phyloP scores from a whole-genome alignment of 1,284 basidiomycete genomes.

The Irpex lacteus region DNA sequence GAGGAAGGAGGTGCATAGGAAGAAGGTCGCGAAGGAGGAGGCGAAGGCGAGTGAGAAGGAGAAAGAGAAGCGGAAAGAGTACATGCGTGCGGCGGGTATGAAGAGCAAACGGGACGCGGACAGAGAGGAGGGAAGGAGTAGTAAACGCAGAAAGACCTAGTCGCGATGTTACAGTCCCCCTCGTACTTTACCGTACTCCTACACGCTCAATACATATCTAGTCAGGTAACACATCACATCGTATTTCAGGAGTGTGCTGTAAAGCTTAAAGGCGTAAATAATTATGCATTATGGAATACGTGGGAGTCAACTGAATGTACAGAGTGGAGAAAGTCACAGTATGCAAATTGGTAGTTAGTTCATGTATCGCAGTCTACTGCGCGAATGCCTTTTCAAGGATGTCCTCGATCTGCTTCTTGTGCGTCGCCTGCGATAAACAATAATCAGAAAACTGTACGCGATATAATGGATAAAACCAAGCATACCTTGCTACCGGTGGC shows the following conservation, averaged over 20 bases:
- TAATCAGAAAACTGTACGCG: constrained; percentile 1
- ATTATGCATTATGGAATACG: constrained; percentile 5
- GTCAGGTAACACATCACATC: no score
- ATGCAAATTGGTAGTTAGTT: neutral
- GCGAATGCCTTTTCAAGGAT: constrained; percentile 63
- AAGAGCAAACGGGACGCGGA: constrained; percentile 68
- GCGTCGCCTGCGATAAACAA: constrained; percentile 47
- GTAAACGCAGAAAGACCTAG: constrained; percentile 40
- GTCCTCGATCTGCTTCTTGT: constrained; percentile 83
- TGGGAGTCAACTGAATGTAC: neutral
- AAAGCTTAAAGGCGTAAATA: neutral
- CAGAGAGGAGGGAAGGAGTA: constrained; percentile 49
- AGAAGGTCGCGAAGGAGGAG: constrained; percentile 73
- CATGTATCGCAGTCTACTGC: constrained; percentile 6
- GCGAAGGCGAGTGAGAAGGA: constrained; percentile 67
- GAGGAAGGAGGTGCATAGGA: constrained; percentile 57
- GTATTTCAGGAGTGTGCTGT: neutral
- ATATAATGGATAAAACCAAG: neutral
- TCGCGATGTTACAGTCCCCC: neutral
- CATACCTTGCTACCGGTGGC: constrained; percentile 86
- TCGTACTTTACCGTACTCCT: no score
- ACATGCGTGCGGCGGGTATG: constrained; percentile 72
- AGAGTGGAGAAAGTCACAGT: neutral
- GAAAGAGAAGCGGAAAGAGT: constrained; percentile 78
- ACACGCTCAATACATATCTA: no score